Conservation (phyloP, 2,329 filamentous ascomycete species). For the Arthrobotrys iridis region DNA sequence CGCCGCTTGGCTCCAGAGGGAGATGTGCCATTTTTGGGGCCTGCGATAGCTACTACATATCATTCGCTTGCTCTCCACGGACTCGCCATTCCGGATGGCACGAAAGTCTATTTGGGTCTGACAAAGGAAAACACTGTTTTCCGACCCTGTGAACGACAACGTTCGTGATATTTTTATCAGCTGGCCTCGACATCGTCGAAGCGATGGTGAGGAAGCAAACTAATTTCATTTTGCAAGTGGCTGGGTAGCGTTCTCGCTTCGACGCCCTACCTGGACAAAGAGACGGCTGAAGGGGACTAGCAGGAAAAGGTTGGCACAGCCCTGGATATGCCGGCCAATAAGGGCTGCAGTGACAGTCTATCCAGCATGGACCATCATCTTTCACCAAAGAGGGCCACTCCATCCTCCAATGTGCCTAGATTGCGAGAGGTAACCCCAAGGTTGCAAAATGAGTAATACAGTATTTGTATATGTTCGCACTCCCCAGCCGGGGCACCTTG, state of each 20-base stretch:
- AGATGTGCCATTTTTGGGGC: constrained; percentile 7
- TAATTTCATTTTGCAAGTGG: constrained; percentile 47
- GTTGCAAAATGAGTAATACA: constrained; percentile 55
- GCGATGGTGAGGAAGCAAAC: constrained; percentile 32
- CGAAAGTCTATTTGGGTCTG: constrained; percentile 51
- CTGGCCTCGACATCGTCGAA: constrained; percentile 10
- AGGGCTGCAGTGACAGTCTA: constrained; percentile 44
- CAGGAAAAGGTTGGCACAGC: constrained; percentile 52
- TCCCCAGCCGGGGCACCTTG: constrained; percentile 45
- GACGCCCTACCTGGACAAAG: constrained; percentile 34
- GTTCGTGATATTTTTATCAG: constrained; percentile 42
- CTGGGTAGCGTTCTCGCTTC: constrained; percentile 49
- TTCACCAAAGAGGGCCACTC: constrained; percentile 45
- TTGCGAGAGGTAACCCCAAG: constrained; percentile 49
- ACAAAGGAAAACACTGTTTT: constrained; percentile 41
- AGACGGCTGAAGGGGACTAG: constrained; percentile 51
- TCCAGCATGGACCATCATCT: constrained; percentile 34
- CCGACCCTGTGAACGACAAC: constrained; percentile 8
- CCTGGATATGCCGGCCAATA: constrained; percentile 46
- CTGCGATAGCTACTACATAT: background rate
- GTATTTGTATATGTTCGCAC: constrained; percentile 47
- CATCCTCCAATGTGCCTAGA: constrained; percentile 42
- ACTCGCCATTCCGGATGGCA: constrained; percentile 46
- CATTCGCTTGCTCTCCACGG: constrained; percentile 25
- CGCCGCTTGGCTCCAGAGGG: constrained; percentile 26